These are phyloP conservation scores for Pichia sp. DNA, from an alignment of 1,139 yeast genomes.

Conservation along the genomic window DNA sequence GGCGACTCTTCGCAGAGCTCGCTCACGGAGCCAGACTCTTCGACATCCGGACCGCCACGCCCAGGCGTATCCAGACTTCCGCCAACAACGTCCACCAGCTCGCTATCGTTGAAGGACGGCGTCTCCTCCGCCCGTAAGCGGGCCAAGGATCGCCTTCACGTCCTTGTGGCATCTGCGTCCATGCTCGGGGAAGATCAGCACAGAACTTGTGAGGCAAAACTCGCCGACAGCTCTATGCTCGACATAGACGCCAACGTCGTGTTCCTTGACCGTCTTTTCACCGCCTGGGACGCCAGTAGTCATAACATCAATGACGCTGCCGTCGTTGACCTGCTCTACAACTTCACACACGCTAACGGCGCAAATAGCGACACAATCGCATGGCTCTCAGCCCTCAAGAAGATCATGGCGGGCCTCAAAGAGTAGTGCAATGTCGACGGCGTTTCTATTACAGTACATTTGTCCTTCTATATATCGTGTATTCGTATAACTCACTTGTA, in stretches of 20 bases:
- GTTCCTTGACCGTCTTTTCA: not conserved
- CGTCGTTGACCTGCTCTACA: not conserved
- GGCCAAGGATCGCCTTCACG: not conserved
- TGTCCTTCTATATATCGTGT: not conserved
- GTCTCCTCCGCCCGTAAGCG: not conserved
- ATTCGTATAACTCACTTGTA: not conserved
- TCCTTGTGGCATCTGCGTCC: not conserved
- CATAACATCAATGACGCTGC: not conserved
- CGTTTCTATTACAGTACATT: not conserved
- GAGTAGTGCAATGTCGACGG: not conserved
- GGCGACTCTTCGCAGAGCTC: not conserved
- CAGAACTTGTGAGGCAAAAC: not conserved
- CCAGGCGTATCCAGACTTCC: not conserved
- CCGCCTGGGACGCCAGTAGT: not conserved
- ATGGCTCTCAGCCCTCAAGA: conserved; percentile 1
- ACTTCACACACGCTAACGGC: not conserved
- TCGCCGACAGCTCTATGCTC: not conserved
- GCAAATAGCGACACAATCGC: not conserved
- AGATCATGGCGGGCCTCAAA: not conserved
- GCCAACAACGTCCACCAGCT: not conserved
- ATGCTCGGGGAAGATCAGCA: not conserved
- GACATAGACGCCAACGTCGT: not conserved
- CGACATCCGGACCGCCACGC: not conserved
- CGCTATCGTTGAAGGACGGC: not conserved
- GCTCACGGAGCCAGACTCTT: not conserved